A percentile compares a stretch with the other conserved stretches of the same genome.
These are phyloP conservation scores for Linnemannia zychae DNA, from an alignment of 192 early-diverging fungal species.

Conservation along the genomic window DNA sequence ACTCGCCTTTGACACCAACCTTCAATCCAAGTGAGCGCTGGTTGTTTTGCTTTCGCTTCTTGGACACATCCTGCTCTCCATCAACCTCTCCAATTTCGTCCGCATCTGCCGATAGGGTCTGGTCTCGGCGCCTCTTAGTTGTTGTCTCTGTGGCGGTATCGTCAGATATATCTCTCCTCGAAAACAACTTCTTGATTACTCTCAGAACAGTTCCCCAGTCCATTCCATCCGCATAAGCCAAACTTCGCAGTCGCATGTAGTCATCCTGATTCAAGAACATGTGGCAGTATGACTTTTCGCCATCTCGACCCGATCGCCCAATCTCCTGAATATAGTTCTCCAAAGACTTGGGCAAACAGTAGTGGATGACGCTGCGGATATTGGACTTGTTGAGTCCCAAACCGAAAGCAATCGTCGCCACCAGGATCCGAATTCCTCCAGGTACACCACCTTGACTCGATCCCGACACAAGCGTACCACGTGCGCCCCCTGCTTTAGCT, in stretches of 20 bases:
- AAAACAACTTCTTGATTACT: conserved; percentile 47
- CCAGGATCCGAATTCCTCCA: conserved; percentile 70
- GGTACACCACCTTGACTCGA: conserved; percentile 9
- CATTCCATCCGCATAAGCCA: conserved; percentile 58
- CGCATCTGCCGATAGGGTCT: not conserved
- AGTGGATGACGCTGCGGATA: conserved; percentile 80
- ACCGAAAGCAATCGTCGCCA: conserved; percentile 84
- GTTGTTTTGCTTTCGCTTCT: conserved; percentile 46
- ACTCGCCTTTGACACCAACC: not conserved
- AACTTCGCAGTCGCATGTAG: conserved; percentile 60
- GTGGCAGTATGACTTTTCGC: conserved; percentile 53
- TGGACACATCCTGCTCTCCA: conserved; percentile 7
- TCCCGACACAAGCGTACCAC: not conserved
- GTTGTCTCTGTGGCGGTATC: not conserved
- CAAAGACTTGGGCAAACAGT: conserved; percentile 76
- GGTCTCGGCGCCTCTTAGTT: conserved; percentile 4
- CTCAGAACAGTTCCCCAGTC: conserved; percentile 50
- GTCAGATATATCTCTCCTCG: conserved; percentile 15
- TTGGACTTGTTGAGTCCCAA: conserved; percentile 82
- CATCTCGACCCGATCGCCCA: conserved; percentile 78
- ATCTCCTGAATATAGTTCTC: conserved; percentile 86
- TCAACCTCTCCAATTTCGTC: not conserved
- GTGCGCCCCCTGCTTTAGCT: not conserved
- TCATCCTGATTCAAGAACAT: conserved; percentile 68
- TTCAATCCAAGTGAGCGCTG: conserved; percentile 15